Evolutionary conservation across 495 filamentous ascomycete genomes (phyloP).

Genomic region (Hypoxylon intermedium): DNA sequence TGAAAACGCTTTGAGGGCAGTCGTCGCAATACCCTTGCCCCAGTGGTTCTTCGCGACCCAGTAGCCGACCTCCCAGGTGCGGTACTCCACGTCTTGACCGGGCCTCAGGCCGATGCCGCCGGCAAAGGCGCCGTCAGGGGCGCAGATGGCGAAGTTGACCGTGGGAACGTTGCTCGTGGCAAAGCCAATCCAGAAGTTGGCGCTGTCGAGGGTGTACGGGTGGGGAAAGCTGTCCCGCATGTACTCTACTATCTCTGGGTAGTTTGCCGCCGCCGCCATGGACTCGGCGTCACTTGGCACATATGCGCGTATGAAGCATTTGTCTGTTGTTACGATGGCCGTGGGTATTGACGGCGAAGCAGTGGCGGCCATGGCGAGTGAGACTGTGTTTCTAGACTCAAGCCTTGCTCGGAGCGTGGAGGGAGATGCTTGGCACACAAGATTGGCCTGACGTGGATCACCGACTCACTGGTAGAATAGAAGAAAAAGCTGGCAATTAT

Average conservation of each 20-base stretch:
- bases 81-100: conserved; percentile 40
- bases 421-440: no score
- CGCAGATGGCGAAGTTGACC: conserved; percentile 45
- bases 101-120: conserved; percentile 46
- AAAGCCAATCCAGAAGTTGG: conserved; percentile 38
- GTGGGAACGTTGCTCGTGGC: conserved; percentile 1
- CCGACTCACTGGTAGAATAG: neutral
- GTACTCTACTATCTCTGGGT: conserved; percentile 41
- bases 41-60: conserved; percentile 45
- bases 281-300: conserved; percentile 38
- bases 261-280: conserved; percentile 38
- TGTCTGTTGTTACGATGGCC: conserved; percentile 32
- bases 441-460: no score
- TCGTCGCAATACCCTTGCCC: conserved; percentile 49
- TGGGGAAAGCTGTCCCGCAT: conserved; percentile 47
- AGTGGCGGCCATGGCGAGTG: conserved; percentile 15
- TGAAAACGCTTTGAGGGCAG: conserved; percentile 16
- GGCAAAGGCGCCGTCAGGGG: conserved; percentile 29
- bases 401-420: no score
- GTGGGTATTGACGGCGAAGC: conserved; percentile 1
- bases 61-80: conserved; percentile 50
- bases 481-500: no score
- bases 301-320: conserved; percentile 44
- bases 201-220: conserved; percentile 47
- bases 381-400: no score